Evolutionary conservation across 768 basidiomycete species (phyloP).

Genomic region (Heimioporus sp.): DNA sequence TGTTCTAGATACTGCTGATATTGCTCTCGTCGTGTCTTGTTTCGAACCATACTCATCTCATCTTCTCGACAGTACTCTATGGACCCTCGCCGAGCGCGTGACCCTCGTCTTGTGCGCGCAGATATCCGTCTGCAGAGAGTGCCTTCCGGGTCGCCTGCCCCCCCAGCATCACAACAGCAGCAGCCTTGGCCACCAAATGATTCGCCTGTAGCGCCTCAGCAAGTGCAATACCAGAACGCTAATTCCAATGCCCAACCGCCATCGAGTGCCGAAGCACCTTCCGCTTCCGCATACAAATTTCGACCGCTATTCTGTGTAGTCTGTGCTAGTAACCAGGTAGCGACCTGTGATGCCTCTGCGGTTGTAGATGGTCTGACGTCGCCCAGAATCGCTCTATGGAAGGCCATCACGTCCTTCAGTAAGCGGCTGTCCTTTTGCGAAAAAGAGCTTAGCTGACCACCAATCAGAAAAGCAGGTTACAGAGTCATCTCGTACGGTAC

Average conservation of each 20-base stretch:
- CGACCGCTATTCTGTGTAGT: conserved; percentile 95
- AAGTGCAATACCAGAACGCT: conserved; percentile 14
- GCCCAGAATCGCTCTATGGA: conserved; percentile 96
- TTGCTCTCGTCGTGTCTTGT: conserved; percentile 21
- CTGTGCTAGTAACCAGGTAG: conserved; percentile 97
- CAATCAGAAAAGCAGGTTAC: conserved; percentile 81
- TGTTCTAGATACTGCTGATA: conserved; percentile 96
- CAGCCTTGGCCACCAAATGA: conserved; percentile 25
- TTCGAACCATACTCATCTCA: conserved; percentile 15
- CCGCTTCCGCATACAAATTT: conserved; percentile 46
- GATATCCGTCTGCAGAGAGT: conserved; percentile 63
- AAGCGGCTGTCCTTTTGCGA: conserved; percentile 33
- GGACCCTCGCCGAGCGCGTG: conserved; percentile 80
- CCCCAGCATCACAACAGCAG: conserved; percentile 23
- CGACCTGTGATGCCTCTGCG: background rate
- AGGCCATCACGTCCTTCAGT: conserved; percentile 89
- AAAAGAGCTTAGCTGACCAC: conserved; percentile 5
- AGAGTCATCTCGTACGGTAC: conserved; percentile 94
- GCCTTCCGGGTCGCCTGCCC: conserved; percentile 37
- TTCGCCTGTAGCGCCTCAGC: conserved; percentile 12
- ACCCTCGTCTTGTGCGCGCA: conserved; percentile 72
- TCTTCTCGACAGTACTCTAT: conserved; percentile 36
- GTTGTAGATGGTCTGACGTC: conserved; percentile 12
- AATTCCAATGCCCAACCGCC: background rate
- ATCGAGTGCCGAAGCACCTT: conserved; percentile 6